Percentiles rank a stretch among this genome's conserved stretches.
phyloP scores from a whole-genome alignment of 2,329 filamentous ascomycete genomes.

The Aphanocladium album region DNA sequence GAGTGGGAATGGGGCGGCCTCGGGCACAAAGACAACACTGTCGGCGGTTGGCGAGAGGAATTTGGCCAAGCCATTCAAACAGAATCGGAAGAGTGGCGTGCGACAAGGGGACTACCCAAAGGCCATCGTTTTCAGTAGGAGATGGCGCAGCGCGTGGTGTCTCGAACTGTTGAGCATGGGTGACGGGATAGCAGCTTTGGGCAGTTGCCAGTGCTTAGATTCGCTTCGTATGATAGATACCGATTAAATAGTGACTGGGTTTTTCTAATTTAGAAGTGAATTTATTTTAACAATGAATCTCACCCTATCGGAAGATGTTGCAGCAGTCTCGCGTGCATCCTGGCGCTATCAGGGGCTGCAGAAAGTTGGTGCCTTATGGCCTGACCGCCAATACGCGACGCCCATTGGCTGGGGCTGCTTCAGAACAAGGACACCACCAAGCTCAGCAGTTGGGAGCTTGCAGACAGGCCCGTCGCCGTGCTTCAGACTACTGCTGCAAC shows the following conservation, averaged over 20 bases:
- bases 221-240: not conserved
- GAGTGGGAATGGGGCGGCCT: slow-evolving; percentile 36
- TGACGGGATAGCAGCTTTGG: not conserved
- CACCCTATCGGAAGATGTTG: not conserved
- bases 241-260: no score
- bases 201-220: not conserved
- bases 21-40: slow-evolving; percentile 28
- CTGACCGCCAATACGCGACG: slow-evolving; percentile 23
- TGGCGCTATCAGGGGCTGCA: slow-evolving; percentile 3
- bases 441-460: slow-evolving; percentile 13
- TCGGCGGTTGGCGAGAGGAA: slow-evolving; percentile 36
- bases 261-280: not conserved
- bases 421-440: slow-evolving; percentile 15
- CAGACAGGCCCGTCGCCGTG: not conserved
- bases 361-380: slow-evolving; percentile 33
- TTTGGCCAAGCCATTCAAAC: slow-evolving; percentile 26
- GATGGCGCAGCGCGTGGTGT: not conserved
- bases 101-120: slow-evolving; percentile 15
- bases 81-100: slow-evolving; percentile 33
- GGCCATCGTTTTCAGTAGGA: not conserved
- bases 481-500: slow-evolving; percentile 1
- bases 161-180: not conserved
- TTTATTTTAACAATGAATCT: not conserved
- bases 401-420: slow-evolving; percentile 23
- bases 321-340: not conserved